Conservation (phyloP, 257 asterid species). For the Eustoma russellianum region DNA sequence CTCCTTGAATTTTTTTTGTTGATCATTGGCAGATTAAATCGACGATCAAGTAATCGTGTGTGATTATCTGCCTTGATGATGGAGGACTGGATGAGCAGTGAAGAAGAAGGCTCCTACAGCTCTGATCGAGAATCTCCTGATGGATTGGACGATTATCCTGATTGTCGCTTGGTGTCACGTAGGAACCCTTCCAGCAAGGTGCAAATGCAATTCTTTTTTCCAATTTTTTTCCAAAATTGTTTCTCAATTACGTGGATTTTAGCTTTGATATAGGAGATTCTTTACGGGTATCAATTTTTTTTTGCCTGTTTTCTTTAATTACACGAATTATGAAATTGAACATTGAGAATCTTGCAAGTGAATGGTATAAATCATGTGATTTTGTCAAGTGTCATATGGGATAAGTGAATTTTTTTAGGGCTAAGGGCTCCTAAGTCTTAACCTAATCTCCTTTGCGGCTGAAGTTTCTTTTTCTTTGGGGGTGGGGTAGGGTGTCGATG, state of each 20-base stretch:
- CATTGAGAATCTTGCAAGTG: background rate
- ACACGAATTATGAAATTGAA: background rate
- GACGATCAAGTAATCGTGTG: slow-evolving; percentile 1
- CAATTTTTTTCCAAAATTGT: background rate
- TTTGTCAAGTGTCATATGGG: no score
- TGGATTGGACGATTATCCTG: slow-evolving; percentile 58
- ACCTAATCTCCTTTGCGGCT: no score
- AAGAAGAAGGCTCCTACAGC: slow-evolving; percentile 42
- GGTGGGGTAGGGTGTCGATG: no score
- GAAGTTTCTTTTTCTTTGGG: no score
- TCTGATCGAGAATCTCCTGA: slow-evolving; percentile 57
- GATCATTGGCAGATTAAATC: background rate
- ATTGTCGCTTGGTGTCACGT: slow-evolving; percentile 30
- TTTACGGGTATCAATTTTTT: background rate
- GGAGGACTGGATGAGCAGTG: slow-evolving; percentile 47
- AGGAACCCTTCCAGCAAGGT: slow-evolving; percentile 67
- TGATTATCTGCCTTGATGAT: background rate
- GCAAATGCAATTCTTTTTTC: slow-evolving; percentile 1
- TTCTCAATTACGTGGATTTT: background rate
- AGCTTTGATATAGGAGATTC: no score
- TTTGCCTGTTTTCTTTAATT: background rate
- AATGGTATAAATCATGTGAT: no score
- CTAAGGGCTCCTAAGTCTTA: no score
- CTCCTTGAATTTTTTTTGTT: no score
- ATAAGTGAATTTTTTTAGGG: no score